phyloP scores from a whole-genome alignment of 1,139 yeast genomes.

The Pneumocystis jirovecii region DNA sequence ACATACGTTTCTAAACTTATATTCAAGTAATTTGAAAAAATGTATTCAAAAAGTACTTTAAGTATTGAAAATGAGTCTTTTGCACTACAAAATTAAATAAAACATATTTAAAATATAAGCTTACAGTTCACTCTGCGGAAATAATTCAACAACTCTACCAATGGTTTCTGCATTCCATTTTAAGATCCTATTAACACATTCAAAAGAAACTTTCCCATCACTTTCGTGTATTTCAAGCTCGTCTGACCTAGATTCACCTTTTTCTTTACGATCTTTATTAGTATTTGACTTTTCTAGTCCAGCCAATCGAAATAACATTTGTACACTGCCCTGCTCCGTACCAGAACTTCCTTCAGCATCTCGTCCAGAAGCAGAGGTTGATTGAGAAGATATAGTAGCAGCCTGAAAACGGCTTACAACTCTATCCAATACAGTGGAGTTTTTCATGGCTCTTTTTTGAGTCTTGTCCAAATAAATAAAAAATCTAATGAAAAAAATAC shows the following conservation, averaged over 20 bases:
- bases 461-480: slow-evolving; percentile 3
- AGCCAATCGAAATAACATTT: slow-evolving; percentile 8
- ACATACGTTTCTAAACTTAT: slow-evolving; percentile 43
- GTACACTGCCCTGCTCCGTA: slow-evolving; percentile 5
- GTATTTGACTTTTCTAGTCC: slow-evolving; percentile 9
- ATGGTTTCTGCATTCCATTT: slow-evolving; percentile 66
- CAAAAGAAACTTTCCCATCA: slow-evolving; percentile 11
- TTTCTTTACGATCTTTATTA: slow-evolving; percentile 18
- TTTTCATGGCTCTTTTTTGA: slow-evolving; percentile 6
- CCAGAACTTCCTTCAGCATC: not conserved
- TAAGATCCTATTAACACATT: slow-evolving; percentile 47
- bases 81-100: slow-evolving; percentile 20
- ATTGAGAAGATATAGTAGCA: not conserved
- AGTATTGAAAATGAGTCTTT: slow-evolving; percentile 52
- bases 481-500: not conserved
- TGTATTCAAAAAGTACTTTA: slow-evolving; percentile 50
- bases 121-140: slow-evolving; percentile 39
- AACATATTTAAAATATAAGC: not conserved
- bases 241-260: slow-evolving; percentile 1
- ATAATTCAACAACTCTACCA: slow-evolving; percentile 61
- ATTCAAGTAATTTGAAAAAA: slow-evolving; percentile 62
- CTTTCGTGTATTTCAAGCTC: slow-evolving; percentile 3
- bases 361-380: not conserved
- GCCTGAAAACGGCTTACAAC: slow-evolving; percentile 6
- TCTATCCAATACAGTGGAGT: slow-evolving; percentile 9